Base-by-base conservation (phyloP, 2,329 filamentous ascomycete species). In the Ophiostoma ulmi region DNA sequence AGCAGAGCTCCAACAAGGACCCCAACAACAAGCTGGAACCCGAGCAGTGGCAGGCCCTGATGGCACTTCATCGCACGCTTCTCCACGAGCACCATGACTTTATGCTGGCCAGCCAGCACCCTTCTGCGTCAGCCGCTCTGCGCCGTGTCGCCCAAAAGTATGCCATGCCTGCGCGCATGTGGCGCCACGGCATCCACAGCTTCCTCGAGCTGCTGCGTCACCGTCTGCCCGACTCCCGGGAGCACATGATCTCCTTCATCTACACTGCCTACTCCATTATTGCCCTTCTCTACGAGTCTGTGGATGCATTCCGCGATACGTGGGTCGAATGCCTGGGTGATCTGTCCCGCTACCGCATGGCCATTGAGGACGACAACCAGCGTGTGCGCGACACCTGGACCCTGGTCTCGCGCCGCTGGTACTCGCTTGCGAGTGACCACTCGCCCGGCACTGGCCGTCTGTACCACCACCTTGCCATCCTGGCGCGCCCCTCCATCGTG, bases 301-400 rank as follows among this genome's bases (percentile, higher is more conserved):
- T 97, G 0, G 89, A 91, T 0, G 84, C 86, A 0, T 97, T 97
- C 74, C 87, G 91, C 69, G 91, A 95, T 71, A 97, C 92, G 0
- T 98, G 94, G 94, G 92, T 97, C 10, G 94, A 97, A 74, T 97
- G 94, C 69, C 81, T 98, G 0, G 94, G 94, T 0, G 94, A 98
- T 76, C 80, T 98, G 0, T 91, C 90, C 0, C 84, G 94, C 26
- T 97, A 96, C 64, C 84, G 90, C 0, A 97, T 97, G 93, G 93
- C 93, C 0, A 93, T 97, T 64, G 94, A 97, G 77, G 91, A 97
- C 58, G 87, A 91, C 36, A 90, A 95, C 73, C 84, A 91, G 26
- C 80, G 86, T 1, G 91, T 94, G 70, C 83, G 91, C 0, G 92
- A 97, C 67, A 87, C 88, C 0, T 98, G 94, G 94, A 91, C 91